These are phyloP conservation scores for Cercospora sp. DNA, from an alignment of 2,329 filamentous ascomycete species.

Conservation along the genomic window DNA sequence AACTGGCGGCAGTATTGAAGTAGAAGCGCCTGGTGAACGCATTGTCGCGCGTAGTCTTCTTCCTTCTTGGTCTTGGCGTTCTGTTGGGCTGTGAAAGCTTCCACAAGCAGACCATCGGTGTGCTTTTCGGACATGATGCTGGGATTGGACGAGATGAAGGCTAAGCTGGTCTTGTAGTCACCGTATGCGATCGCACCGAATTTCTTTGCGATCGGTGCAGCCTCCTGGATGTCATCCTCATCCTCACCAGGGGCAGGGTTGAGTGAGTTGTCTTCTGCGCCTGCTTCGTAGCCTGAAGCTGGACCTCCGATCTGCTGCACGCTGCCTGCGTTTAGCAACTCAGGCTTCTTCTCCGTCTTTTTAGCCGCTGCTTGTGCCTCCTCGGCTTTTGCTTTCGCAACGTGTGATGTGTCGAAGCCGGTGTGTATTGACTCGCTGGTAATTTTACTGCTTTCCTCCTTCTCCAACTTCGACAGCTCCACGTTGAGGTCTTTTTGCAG, in stretches of 20 bases:
- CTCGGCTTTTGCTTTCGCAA: slow-evolving; percentile 57
- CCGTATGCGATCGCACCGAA: slow-evolving; percentile 77
- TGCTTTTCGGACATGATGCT: slow-evolving; percentile 79
- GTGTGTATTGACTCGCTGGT: slow-evolving; percentile 87
- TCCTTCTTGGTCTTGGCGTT: slow-evolving; percentile 56
- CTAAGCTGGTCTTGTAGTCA: slow-evolving; percentile 71
- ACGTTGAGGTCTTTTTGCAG: slow-evolving; percentile 72
- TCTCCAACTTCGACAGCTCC: slow-evolving; percentile 79
- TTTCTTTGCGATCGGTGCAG: slow-evolving; percentile 72
- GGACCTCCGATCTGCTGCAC: slow-evolving; percentile 53
- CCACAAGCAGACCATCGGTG: slow-evolving; percentile 84
- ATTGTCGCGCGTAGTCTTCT: slow-evolving; percentile 74
- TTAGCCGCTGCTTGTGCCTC: slow-evolving; percentile 27
- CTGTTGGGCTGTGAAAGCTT: slow-evolving; percentile 87
- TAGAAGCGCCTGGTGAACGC: slow-evolving; percentile 87
- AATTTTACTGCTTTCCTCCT: slow-evolving; percentile 83
- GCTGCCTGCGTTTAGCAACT: slow-evolving; percentile 39
- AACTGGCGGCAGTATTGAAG: slow-evolving; percentile 93
- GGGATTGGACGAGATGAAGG: slow-evolving; percentile 78
- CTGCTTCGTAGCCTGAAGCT: slow-evolving; percentile 61
- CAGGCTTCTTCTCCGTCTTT: slow-evolving; percentile 36
- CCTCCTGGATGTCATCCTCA: slow-evolving; percentile 72
- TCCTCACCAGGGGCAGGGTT: slow-evolving; percentile 46
- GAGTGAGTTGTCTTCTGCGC: slow-evolving; percentile 56
- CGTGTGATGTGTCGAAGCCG: slow-evolving; percentile 84